Base-by-base conservation (phyloP, 768 basidiomycete species). In the Clitopilus hobsonii region DNA sequence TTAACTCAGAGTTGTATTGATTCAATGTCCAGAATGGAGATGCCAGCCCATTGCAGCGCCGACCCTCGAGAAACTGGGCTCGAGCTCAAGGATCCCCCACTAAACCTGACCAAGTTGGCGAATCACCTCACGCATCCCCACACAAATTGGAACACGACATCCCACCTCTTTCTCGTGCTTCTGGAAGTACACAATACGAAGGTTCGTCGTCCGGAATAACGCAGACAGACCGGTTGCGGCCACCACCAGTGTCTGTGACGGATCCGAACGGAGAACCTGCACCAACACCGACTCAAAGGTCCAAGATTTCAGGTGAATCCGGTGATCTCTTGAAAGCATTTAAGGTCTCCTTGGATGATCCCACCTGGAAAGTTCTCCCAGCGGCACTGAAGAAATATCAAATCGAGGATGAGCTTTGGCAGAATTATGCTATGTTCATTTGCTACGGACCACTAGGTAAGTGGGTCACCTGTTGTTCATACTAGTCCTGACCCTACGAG, bases 351-450 rank as follows among this genome's bases (percentile, higher is more conserved):
- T 69, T 99, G 55, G 96, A 98, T 53, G 97, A 99, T 67, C 97
- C 97, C 0, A 97, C 96, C 27, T 98, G 91, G 89, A 98, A 98
- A 67, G 97, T 99, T 20, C 76, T 99, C 14, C 97, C 97, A 1
- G 97, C 97, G 0, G 97, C 97, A 14, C 75, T 99, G 59, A 98
- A 98, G 74, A 98, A 98, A 71, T 99, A 99, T 70, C 94, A 92
- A 66, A 98, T 98, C 72, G 94, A 96, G 69, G 92, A 92, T 61
- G 97, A 98, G 60, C 95, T 91, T 69, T 99, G 97, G 97, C 89
- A 94, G 75, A 91, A 94, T 64, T 99, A 98, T 74, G 97, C 97
- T 25, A 91, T 99, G 88, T 99, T 99, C 73, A 98, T 99, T 57
- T 98, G 96, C 63, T 98, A 96, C 69, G 96, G 95, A 10, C 87